Evolutionary conservation across 2,329 filamentous ascomycete species (phyloP).

Genomic region (Colletotrichum noveboracense): DNA sequence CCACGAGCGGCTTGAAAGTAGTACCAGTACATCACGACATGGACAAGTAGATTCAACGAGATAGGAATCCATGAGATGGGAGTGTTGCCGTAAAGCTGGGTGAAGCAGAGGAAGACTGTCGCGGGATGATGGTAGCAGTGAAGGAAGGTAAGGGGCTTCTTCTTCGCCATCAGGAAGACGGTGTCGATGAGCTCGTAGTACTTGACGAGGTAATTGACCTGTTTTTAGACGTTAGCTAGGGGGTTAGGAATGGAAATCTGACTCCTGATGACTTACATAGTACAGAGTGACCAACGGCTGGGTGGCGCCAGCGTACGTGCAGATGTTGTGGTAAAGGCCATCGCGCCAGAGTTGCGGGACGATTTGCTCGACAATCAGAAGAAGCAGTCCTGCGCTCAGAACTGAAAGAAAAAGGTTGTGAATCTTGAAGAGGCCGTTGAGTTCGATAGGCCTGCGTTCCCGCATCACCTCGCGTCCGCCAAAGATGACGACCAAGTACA

Average conservation of each 20-base stretch:
- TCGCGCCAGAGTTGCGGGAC: conserved; percentile 74
- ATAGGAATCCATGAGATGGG: conserved; percentile 88
- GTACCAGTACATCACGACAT: conserved; percentile 97
- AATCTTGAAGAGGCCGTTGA: conserved; percentile 81
- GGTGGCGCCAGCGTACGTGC: conserved; percentile 78
- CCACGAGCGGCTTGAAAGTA: conserved; percentile 93
- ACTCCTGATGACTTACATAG: conserved; percentile 67
- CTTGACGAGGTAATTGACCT: conserved; percentile 93
- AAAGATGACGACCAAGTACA: conserved; percentile 86
- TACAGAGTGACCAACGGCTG: conserved; percentile 83
- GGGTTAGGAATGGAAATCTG: rapidly evolving
- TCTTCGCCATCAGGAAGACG: conserved; percentile 89
- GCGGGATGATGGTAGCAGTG: conserved; percentile 94
- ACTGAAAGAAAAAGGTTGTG: conserved; percentile 87
- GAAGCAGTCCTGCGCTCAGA: conserved; percentile 75
- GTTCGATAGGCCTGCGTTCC: conserved; percentile 74
- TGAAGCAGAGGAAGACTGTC: conserved; percentile 88
- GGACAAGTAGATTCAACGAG: conserved; percentile 81
- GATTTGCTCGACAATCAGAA: conserved; percentile 81
- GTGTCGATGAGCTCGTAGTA: conserved; percentile 89
- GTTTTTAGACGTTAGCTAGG: conserved; percentile 36
- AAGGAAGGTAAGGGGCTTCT: conserved; percentile 92
- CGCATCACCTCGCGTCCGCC: conserved; percentile 86
- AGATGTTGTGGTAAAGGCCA: conserved; percentile 83
- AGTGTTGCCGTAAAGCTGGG: conserved; percentile 82